These are phyloP conservation scores for Chrysosporium keratinophilum DNA, from an alignment of 2,329 filamentous ascomycete species.

Conservation along the genomic window DNA sequence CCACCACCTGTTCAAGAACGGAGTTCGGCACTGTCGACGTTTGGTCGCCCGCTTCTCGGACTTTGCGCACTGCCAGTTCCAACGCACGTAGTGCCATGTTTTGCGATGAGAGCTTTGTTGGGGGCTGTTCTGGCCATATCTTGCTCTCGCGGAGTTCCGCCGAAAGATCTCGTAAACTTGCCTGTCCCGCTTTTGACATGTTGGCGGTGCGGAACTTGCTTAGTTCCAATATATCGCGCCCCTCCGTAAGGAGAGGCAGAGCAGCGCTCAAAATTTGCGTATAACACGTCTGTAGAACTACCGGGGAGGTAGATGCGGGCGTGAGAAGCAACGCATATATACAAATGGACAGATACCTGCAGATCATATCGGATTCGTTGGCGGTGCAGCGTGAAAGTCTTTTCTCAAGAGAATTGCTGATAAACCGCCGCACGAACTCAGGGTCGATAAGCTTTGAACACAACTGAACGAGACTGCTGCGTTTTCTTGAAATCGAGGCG, in stretches of 20 bases:
- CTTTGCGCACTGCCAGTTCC: conserved; percentile 23
- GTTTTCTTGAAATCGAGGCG: conserved; percentile 38
- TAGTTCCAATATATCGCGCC: conserved; percentile 24
- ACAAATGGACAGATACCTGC: conserved; percentile 25
- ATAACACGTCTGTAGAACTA: conserved; percentile 25
- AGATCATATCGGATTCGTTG: conserved; percentile 45
- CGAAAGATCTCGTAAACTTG: conserved; percentile 23
- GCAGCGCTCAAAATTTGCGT: conserved; percentile 25
- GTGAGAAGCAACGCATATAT: conserved; percentile 26
- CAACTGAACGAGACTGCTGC: conserved; percentile 48
- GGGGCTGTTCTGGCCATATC: conserved; percentile 20
- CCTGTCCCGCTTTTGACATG: conserved; percentile 26
- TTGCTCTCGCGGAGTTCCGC: conserved; percentile 20
- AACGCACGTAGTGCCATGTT: conserved; percentile 28
- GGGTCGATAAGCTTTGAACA: conserved; percentile 41
- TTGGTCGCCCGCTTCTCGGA: conserved; percentile 26
- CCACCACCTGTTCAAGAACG: conserved; percentile 24
- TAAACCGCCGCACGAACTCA: conserved; percentile 45
- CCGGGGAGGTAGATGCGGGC: conserved; percentile 23
- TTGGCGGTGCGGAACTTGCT: conserved; percentile 18
- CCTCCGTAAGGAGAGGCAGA: conserved; percentile 21
- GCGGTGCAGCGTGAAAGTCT: conserved; percentile 55
- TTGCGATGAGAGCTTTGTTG: conserved; percentile 24
- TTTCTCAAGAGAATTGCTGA: conserved; percentile 61
- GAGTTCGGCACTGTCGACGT: conserved; percentile 22